These are phyloP conservation scores for Malania oleifera DNA, from an alignment of 164 flowering plant species.

Conservation along the genomic window DNA sequence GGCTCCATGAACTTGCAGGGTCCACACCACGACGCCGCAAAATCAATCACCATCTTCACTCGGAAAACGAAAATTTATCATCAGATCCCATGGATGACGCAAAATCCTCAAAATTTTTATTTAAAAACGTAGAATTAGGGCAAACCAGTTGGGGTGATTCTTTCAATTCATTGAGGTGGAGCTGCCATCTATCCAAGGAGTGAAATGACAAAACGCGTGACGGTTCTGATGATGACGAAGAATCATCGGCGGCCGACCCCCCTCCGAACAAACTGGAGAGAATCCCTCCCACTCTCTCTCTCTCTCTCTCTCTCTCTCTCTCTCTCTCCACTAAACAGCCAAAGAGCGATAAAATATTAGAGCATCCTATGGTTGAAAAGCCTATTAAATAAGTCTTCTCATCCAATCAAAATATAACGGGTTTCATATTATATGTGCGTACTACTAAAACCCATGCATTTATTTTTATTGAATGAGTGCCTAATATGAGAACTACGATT, in stretches of 20 bases:
- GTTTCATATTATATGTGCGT: too few relatives aligned
- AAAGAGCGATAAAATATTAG: too few relatives aligned
- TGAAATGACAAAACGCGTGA: constrained; percentile 41
- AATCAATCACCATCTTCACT: constrained; percentile 57
- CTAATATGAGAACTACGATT: too few relatives aligned
- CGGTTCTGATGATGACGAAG: constrained; percentile 17
- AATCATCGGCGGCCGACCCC: constrained; percentile 16
- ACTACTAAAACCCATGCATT: too few relatives aligned
- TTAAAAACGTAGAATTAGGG: not conserved
- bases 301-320: too few relatives aligned
- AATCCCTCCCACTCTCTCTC: constrained; percentile 42
- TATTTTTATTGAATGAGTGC: too few relatives aligned
- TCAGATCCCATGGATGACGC: too few relatives aligned
- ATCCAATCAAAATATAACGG: too few relatives aligned
- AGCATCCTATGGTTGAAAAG: too few relatives aligned
- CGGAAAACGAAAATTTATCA: not conserved
- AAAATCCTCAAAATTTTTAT: too few relatives aligned
- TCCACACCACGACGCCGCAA: constrained; percentile 83
- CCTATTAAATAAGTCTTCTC: too few relatives aligned
- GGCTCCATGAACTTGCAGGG: constrained; percentile 79
- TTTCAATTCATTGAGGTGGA: constrained; percentile 46
- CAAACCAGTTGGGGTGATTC: constrained; percentile 47
- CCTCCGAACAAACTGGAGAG: constrained; percentile 28
- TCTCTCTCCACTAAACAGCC: too few relatives aligned
- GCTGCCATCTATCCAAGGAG: constrained; percentile 55